phyloP scores from a whole-genome alignment of 768 basidiomycete species.

The Amanita subjunquillea region DNA sequence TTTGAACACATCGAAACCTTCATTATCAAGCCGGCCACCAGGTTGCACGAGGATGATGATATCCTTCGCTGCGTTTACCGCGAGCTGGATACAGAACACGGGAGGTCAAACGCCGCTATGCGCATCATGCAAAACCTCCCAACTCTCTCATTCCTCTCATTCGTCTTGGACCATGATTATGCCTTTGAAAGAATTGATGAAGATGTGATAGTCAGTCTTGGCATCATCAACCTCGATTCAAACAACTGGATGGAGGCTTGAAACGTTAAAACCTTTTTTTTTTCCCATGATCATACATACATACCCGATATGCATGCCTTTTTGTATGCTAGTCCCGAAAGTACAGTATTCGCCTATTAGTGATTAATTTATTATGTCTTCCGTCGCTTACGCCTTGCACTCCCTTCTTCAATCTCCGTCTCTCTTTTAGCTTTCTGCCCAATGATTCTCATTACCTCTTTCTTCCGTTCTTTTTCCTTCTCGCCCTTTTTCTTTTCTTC shows the following conservation, averaged over 20 bases:
- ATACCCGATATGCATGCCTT: neutral
- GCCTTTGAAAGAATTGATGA: neutral
- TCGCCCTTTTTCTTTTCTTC: constrained; percentile 50
- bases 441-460: constrained; percentile 60
- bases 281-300: neutral
- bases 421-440: constrained; percentile 69
- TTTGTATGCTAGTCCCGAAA: neutral
- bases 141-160: neutral
- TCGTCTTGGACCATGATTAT: constrained; percentile 4
- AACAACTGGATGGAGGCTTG: constrained; percentile 6
- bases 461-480: constrained; percentile 69
- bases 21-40: constrained; percentile 9
- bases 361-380: constrained; percentile 23
- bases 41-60: constrained; percentile 6
- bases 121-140: constrained; percentile 6
- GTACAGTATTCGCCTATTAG: neutral
- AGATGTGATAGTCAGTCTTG: neutral
- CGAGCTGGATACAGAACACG: constrained; percentile 1
- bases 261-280: neutral
- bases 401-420: constrained; percentile 47
- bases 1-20: constrained; percentile 12
- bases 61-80: constrained; percentile 4
- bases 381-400: constrained; percentile 37
- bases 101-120: neutral
- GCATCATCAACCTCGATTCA: neutral